phyloP scores from a whole-genome alignment of 768 basidiomycete genomes.

The Suillus weaverae region DNA sequence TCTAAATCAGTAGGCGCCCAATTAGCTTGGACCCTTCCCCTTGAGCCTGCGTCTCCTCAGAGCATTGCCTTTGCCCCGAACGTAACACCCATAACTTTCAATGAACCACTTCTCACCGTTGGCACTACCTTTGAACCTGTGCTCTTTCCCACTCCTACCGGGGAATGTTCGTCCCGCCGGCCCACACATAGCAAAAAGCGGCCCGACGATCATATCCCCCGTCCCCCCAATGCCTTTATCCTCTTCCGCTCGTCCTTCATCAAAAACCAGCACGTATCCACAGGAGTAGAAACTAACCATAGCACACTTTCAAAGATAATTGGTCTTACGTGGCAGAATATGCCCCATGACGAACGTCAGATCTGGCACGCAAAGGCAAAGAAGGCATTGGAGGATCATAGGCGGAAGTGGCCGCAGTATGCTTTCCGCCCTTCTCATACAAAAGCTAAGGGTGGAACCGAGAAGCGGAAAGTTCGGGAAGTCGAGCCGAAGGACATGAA shows the following conservation, averaged over 20 bases:
- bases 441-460: conserved; percentile 29
- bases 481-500: conserved; percentile 53
- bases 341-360: conserved; percentile 73
- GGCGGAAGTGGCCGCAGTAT: conserved; percentile 69
- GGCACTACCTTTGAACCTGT: conserved; percentile 43
- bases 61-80: conserved; percentile 58
- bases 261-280: conserved; percentile 73
- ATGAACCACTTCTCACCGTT: conserved; percentile 42
- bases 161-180: conserved; percentile 38
- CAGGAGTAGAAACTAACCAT: conserved; percentile 79
- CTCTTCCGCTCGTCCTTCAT: conserved; percentile 84
- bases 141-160: conserved; percentile 57
- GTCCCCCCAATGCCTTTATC: conserved; percentile 85
- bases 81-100: conserved; percentile 58
- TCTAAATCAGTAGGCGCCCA: conserved; percentile 36
- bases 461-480: conserved; percentile 36
- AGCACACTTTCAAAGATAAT: conserved; percentile 84
- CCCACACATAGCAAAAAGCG: conserved; percentile 68
- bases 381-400: conserved; percentile 70
- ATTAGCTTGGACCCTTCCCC: conserved; percentile 46
- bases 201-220: conserved; percentile 74
- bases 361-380: conserved; percentile 79
- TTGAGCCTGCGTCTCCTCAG: conserved; percentile 39
- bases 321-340: conserved; percentile 78
- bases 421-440: conserved; percentile 65